Evolutionary conservation across 164 flowering plant species (phyloP).

Genomic region (Tetracentron sinense): DNA sequence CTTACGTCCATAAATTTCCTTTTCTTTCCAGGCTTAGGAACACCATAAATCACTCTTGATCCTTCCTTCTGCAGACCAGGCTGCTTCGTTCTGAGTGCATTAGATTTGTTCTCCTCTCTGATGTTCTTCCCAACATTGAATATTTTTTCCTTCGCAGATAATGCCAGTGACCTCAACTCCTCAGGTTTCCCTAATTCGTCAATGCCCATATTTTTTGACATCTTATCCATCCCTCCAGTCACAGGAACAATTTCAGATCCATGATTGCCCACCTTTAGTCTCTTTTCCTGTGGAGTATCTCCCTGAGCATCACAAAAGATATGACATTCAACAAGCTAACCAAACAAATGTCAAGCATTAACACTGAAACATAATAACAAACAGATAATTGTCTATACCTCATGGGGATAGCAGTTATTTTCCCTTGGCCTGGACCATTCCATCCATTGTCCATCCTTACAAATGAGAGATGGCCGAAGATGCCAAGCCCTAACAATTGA

Average conservation of each 20-base stretch:
- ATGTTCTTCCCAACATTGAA: slow-evolving; percentile 61
- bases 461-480: slow-evolving; percentile 70
- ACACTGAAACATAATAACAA: neutral
- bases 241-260: slow-evolving; percentile 25
- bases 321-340: neutral
- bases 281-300: slow-evolving; percentile 71
- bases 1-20: slow-evolving; percentile 97
- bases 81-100: slow-evolving; percentile 42
- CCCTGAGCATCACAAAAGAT: slow-evolving; percentile 36
- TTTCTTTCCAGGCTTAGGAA: slow-evolving; percentile 96
- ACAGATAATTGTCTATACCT: slow-evolving; percentile 29
- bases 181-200: slow-evolving; percentile 39
- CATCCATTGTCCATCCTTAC: slow-evolving; percentile 85
- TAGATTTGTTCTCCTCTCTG: slow-evolving; percentile 40
- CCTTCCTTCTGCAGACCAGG: slow-evolving; percentile 75
- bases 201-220: slow-evolving; percentile 20
- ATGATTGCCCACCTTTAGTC: slow-evolving; percentile 41
- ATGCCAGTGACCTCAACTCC: slow-evolving; percentile 30
- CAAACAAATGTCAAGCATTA: neutral
- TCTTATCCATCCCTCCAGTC: slow-evolving; percentile 37
- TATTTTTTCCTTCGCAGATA: slow-evolving; percentile 51
- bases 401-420: slow-evolving; percentile 28
- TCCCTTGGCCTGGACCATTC: slow-evolving; percentile 48
- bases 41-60: slow-evolving; percentile 74
- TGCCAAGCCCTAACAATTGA: slow-evolving; percentile 69